Evolutionary conservation across 225 moss, liverwort and hornwort genomes (phyloP).

Genomic region (Marchantia polymorpha): DNA sequence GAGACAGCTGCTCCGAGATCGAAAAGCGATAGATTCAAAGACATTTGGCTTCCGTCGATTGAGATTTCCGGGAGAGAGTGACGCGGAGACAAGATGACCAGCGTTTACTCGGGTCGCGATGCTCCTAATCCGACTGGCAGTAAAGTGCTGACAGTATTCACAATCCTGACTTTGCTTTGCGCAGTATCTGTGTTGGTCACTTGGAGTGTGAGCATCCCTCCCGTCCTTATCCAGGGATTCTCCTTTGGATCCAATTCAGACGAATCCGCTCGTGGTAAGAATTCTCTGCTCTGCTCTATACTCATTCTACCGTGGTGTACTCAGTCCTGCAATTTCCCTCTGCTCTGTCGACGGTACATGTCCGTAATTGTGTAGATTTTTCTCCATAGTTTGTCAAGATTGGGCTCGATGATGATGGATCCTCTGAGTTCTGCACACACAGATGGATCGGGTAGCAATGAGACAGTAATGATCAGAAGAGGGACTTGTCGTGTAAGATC

Average conservation of each 20-base stretch:
- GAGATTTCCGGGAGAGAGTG: neutral
- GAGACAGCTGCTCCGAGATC: neutral
- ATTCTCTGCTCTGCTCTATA: too few species aligned
- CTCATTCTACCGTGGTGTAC: too few species aligned
- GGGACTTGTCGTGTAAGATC: too few species aligned
- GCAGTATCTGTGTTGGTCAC: neutral
- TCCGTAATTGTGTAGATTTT: too few species aligned
- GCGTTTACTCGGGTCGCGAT: neutral
- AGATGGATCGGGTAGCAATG: too few species aligned
- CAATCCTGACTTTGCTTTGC: slow-evolving; percentile 7
- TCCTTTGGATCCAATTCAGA: neutral
- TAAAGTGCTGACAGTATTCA: slow-evolving; percentile 5
- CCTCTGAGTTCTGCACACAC: too few species aligned
- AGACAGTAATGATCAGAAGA: too few species aligned
- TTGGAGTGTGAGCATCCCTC: slow-evolving; percentile 10
- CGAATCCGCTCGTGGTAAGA: neutral
- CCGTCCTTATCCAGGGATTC: slow-evolving; percentile 11
- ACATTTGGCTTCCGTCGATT: neutral
- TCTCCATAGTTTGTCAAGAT: too few species aligned
- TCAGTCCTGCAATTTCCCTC: too few species aligned
- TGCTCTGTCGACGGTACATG: too few species aligned
- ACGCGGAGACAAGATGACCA: slow-evolving; percentile 5
- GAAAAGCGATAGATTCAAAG: neutral
- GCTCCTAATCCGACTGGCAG: neutral
- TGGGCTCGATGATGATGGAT: too few species aligned